phyloP scores from a whole-genome alignment of 768 basidiomycete species.

The Nevesoporus exiguus region DNA sequence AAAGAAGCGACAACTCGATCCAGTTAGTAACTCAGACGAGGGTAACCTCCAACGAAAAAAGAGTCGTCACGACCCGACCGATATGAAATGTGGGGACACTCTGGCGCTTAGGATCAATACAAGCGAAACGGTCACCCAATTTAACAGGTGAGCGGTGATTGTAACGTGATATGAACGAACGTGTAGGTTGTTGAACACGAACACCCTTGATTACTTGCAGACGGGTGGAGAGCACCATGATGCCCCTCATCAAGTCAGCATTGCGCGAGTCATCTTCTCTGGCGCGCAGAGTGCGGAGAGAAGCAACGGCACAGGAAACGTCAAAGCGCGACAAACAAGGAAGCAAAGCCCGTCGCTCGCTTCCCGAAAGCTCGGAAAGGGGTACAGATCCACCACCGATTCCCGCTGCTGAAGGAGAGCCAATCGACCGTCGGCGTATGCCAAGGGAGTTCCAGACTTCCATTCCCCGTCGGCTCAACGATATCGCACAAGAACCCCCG shows the following conservation, averaged over 20 bases:
- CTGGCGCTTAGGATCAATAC: conserved; percentile 49
- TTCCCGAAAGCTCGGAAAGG: conserved; percentile 12
- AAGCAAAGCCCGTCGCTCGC: conserved; percentile 4
- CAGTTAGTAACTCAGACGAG: conserved; percentile 29
- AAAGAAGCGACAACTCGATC: conserved; percentile 39
- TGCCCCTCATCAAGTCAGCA: conserved; percentile 58
- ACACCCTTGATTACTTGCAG: conserved; percentile 34
- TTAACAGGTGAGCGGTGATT: conserved; percentile 56
- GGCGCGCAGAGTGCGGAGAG: conserved; percentile 43
- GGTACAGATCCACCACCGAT: conserved; percentile 12
- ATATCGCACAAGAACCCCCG: conserved; percentile 68
- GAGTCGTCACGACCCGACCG: conserved; percentile 22
- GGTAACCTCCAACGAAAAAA: conserved; percentile 29
- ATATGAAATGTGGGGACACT: conserved; percentile 9
- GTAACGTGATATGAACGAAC: conserved; percentile 9
- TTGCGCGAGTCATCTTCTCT: conserved; percentile 54
- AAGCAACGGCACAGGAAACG: conserved; percentile 18
- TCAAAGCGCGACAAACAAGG: conserved; percentile 15
- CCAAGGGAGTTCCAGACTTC: conserved; percentile 54
- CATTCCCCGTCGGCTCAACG: conserved; percentile 63
- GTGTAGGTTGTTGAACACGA: conserved; percentile 7
- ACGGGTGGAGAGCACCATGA: conserved; percentile 71
- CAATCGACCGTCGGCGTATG: conserved; percentile 15
- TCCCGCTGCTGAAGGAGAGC: conserved; percentile 16
- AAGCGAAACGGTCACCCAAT: conserved; percentile 72